Evolutionary conservation across 2,329 filamentous ascomycete species (phyloP).

Genomic region (Aspergillus japonicus): DNA sequence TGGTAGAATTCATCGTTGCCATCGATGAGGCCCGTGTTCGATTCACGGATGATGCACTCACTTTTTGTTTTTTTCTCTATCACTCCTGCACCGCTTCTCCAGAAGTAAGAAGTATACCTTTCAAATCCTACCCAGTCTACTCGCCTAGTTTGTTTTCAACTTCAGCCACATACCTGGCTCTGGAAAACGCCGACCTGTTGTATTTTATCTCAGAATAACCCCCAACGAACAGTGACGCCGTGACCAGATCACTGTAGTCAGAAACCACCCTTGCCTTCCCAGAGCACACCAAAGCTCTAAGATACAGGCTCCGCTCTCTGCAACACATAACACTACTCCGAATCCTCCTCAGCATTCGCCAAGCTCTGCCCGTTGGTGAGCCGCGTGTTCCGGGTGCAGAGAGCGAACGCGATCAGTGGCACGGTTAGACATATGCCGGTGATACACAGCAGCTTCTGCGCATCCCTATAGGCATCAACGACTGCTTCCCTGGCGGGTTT

Average conservation of each 20-base stretch:
- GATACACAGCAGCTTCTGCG: constrained; percentile 51
- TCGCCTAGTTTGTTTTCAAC: no score
- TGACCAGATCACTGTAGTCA: no score
- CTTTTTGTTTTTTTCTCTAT: not conserved
- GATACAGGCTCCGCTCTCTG: no score
- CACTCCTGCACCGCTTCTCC: not conserved
- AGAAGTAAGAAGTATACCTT: no score
- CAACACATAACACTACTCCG: not conserved
- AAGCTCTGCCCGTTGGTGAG: constrained; percentile 49
- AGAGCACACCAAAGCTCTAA: no score
- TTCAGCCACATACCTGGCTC: no score
- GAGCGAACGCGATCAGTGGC: constrained; percentile 47
- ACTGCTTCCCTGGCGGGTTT: constrained; percentile 46
- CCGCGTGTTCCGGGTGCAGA: constrained; percentile 48
- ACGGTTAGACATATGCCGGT: constrained; percentile 51
- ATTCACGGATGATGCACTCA: constrained; percentile 48
- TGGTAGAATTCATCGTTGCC: constrained; percentile 48
- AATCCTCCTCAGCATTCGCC: constrained; percentile 35
- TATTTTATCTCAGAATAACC: no score
- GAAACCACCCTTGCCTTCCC: no score
- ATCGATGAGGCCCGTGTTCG: constrained; percentile 50
- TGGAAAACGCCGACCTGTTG: no score
- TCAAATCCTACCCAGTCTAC: no score
- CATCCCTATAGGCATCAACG: constrained; percentile 46
- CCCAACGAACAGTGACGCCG: no score